Evolutionary conservation across 148 eudicot species (phyloP), one percentile per base, ranked within the genome.

Genomic region (Tetragonia tetragonoides): DNA sequence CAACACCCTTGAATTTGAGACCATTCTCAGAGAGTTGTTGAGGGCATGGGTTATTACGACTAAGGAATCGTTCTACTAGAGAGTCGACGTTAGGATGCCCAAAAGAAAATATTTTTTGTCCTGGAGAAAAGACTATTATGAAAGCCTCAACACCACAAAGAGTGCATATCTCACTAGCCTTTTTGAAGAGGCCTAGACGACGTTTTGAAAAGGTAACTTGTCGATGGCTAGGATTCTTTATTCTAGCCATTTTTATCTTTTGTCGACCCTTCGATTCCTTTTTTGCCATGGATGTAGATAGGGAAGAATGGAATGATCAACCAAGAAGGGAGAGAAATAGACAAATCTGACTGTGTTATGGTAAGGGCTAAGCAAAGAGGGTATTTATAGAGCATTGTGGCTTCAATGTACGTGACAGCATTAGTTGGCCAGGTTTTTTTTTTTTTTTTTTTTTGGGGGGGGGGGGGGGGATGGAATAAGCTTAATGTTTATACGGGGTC

Each of bases 121-220:
- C 87, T 0, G 93, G 90, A 15, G 93, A 90, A 42, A 83, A 84
- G 3, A 85, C 87, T 14, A 90, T 65, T 10, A 90, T 80, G 2
- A 77, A 78, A 6, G 83, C 77, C 28, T 90, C 88, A 1, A 86
- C 79, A 0, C 93, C 93, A 70, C 88, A 86, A 10, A 90, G 88
- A 0, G 87, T 86, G 68, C 87, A 83, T 7, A 90, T 84, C 59
- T 90, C 93, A 24, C 88, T 81, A 1, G 91, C 90, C 57, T 90
- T 90, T 69, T 87, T 88, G 79, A 90, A 88, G 2, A 90, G 83
- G 0, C 93, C 91, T 21, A 79, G 18, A 16, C 93, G 91, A n/a
- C 93, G 87, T 46, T 88, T 88, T 4, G 86, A 85, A 84, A 90
- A 90, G 9, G 93, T 87, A 37, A 88, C 93, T 67, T 88, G 90